Percentiles rank a stretch among this genome's conserved stretches.
phyloP scores from a whole-genome alignment of 768 basidiomycete species.

The Hortiboletus campestris region DNA sequence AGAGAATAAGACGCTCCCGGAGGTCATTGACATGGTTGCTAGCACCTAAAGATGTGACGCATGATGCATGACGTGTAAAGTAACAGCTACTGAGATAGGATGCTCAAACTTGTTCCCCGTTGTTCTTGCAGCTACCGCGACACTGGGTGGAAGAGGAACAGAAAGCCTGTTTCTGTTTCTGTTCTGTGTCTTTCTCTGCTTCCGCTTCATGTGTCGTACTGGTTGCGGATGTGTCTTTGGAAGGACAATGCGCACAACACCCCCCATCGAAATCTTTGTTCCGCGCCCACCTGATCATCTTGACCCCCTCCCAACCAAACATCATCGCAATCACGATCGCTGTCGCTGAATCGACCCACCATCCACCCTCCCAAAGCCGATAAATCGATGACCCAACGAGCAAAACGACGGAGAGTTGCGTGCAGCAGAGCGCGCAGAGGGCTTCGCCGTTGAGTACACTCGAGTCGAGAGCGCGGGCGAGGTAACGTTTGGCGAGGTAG shows the following conservation, averaged over 20 bases:
- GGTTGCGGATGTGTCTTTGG: neutral
- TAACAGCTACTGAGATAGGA: neutral
- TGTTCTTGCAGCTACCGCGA: neutral
- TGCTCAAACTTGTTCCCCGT: slow-evolving; percentile 9
- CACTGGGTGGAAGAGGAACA: neutral
- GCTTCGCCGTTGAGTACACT: slow-evolving; percentile 45
- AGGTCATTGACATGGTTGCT: no score
- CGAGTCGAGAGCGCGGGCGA: slow-evolving; percentile 44
- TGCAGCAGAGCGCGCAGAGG: slow-evolving; percentile 42
- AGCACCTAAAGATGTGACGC: no score
- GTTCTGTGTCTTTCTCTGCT: neutral
- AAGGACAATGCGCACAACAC: slow-evolving; percentile 28
- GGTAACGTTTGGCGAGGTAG: slow-evolving; percentile 45
- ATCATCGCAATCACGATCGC: slow-evolving; percentile 39
- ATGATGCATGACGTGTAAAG: neutral
- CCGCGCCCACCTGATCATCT: slow-evolving; percentile 42
- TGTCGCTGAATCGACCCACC: slow-evolving; percentile 50
- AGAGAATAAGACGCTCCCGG: no score
- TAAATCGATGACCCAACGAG: slow-evolving; percentile 42
- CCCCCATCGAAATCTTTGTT: slow-evolving; percentile 37
- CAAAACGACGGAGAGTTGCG: slow-evolving; percentile 42
- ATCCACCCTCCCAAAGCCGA: slow-evolving; percentile 42
- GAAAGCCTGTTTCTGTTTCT: neutral
- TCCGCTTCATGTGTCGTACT: neutral
- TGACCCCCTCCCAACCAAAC: slow-evolving; percentile 45